phyloP scores from a whole-genome alignment of 1,139 yeast species.

The Kodamaea arcana region DNA sequence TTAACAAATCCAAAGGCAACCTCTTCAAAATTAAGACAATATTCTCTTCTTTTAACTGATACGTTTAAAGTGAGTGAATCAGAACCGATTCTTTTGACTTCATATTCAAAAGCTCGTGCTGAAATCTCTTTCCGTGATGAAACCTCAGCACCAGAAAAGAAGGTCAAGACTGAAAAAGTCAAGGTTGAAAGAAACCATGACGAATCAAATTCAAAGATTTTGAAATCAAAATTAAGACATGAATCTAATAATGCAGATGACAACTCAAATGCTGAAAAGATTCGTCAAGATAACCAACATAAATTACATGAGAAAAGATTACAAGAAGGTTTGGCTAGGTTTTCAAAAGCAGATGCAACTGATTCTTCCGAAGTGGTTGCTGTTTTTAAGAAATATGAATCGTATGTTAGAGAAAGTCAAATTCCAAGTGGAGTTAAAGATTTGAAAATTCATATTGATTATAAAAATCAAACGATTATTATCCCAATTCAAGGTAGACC shows the following conservation, averaged over 20 bases:
- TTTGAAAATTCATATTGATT: conserved; percentile 81
- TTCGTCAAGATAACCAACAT: conserved; percentile 78
- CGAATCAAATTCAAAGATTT: conserved; percentile 52
- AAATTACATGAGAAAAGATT: conserved; percentile 82
- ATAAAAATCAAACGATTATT: conserved; percentile 82
- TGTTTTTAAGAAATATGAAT: conserved; percentile 86
- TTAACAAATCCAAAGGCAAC: conserved; percentile 46
- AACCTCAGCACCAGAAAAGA: conserved; percentile 29
- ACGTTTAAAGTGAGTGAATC: conserved; percentile 67
- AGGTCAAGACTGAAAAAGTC: conserved; percentile 30
- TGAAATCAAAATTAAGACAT: conserved; percentile 77
- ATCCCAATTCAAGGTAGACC: conserved; percentile 94
- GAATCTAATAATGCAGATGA: conserved; percentile 73
- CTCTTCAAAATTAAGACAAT: conserved; percentile 46
- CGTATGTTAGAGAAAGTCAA: conserved; percentile 89
- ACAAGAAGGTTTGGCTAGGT: conserved; percentile 77
- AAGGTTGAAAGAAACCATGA: conserved; percentile 29
- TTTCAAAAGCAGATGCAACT: conserved; percentile 69
- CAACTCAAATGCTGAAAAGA: conserved; percentile 61
- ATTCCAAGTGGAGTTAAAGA: conserved; percentile 81
- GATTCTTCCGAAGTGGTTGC: conserved; percentile 64
- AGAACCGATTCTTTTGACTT: conserved; percentile 65
- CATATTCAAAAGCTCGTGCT: conserved; percentile 64
- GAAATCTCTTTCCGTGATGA: conserved; percentile 85
- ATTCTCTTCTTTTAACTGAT: conserved; percentile 77